These are phyloP conservation scores for Neocucurbitaria cava DNA, from an alignment of 2,329 filamentous ascomycete genomes.

Conservation along the genomic window DNA sequence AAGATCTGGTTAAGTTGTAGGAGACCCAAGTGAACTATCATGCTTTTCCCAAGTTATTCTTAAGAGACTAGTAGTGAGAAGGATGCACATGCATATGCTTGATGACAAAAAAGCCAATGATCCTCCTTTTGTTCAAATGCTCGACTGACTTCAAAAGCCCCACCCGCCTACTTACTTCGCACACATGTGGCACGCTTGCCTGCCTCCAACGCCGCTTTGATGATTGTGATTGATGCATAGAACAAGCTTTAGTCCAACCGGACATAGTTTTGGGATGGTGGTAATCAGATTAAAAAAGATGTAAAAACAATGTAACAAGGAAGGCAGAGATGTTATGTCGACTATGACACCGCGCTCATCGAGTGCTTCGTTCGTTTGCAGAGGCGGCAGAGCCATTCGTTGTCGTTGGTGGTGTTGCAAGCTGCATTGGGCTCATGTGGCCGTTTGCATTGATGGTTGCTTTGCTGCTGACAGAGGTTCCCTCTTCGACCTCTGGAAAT, in stretches of 20 bases:
- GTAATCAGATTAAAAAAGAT: not conserved
- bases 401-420: constrained; percentile 53
- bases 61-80: too few relatives aligned
- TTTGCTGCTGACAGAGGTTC: constrained; percentile 11
- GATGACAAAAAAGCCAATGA: too few relatives aligned
- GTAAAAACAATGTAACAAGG: constrained; percentile 4
- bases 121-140: too few relatives aligned
- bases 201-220: not conserved
- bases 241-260: not conserved
- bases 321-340: not conserved
- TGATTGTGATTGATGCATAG: not conserved
- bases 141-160: too few relatives aligned
- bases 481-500: constrained; percentile 23
- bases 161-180: too few relatives aligned
- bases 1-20: too few relatives aligned
- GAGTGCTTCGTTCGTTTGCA: too few relatives aligned
- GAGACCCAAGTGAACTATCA: too few relatives aligned
- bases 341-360: too few relatives aligned
- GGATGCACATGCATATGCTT: too few relatives aligned
- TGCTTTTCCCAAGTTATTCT: too few relatives aligned
- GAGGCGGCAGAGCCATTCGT: constrained; percentile 48
- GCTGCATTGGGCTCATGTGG: constrained; percentile 49
- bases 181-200: too few relatives aligned
- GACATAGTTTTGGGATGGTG: not conserved
- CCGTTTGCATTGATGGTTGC: constrained; percentile 10